Conservation (phyloP, 495 filamentous ascomycete species). For the Rusavskia elegans region DNA sequence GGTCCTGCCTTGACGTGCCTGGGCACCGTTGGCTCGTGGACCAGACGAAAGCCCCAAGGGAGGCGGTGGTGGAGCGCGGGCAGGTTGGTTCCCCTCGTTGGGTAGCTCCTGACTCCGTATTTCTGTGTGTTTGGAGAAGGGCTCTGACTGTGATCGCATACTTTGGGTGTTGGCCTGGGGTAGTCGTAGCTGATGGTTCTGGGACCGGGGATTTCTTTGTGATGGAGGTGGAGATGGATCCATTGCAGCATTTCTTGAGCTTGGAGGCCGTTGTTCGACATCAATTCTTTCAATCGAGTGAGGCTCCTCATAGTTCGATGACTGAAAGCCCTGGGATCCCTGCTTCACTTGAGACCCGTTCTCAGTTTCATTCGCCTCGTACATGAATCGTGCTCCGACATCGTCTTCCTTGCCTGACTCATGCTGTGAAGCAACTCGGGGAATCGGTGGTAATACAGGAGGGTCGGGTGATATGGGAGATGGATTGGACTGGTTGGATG, state of each 20-base stretch:
- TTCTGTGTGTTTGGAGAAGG: slow-evolving; percentile 1
- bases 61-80: slow-evolving; percentile 8
- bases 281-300: background rate
- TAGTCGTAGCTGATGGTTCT: slow-evolving; percentile 3
- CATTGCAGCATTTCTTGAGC: background rate
- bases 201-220: background rate
- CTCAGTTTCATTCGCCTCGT: background rate
- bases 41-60: background rate
- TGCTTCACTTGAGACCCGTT: background rate
- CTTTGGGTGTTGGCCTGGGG: slow-evolving; percentile 7
- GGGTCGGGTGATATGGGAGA: slow-evolving; percentile 20
- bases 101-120: background rate
- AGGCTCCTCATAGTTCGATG: background rate
- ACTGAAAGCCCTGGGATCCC: background rate
- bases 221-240: background rate
- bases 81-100: slow-evolving; percentile 1
- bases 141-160: slow-evolving; percentile 9
- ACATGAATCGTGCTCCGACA: background rate
- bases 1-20: slow-evolving; percentile 24
- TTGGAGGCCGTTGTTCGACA: background rate
- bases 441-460: slow-evolving; percentile 23
- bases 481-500: background rate
- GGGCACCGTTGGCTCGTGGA: background rate
- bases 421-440: slow-evolving; percentile 20
- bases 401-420: slow-evolving; percentile 1